Evolutionary conservation across 164 flowering plant species (phyloP), one percentile per base, ranked within the genome.

Genomic region (Umbellularia californica): DNA sequence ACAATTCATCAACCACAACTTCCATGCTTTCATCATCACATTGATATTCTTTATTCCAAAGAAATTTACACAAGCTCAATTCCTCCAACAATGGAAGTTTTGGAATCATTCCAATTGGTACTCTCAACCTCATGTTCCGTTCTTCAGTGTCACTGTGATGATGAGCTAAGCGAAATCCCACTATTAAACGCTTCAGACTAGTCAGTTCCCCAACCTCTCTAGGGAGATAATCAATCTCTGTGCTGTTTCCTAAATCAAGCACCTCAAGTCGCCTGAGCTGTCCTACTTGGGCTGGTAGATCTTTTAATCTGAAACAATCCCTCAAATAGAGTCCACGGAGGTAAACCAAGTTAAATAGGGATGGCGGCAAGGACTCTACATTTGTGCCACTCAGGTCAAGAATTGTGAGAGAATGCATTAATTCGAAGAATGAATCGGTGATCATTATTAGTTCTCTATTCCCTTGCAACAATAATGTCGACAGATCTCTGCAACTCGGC

Each of bases 351-450:
- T 70, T 30, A 10, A 80, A 79, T 5, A 82, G 22, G n/a, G 78
- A 77, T n/a, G n/a, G n/a, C 33, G 84, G 86, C 15, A 83, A 58
- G 7, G 20, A 24, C 70, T 58, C 13, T 5, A 79, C 70, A 6
- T 19, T 15, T 1, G 82, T 74, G 3, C 14, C 19, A 47, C 79
- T 75, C 17, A 83, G 51, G 50, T 83, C 74, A 0, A 83, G 78
- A 33, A 83, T 77, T 25, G 47, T 50, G 19, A 81, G 79, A 23
- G 9, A 50, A 19, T 17, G 24, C 80, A 83, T 68, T 5, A 72
- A 76, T 23, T 20, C 58, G 17, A 83, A 83, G 71, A 81, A 83
- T 1, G 70, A 33, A 28, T 19, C 11, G 14, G 77, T 63, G 35
- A 81, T 70, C 51, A 17, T 64, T 64, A 60, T 22, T 5, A 35